Evolutionary conservation across 2,329 filamentous ascomycete genomes (phyloP), one percentile per base, ranked within the genome.

Genomic region (Monosporascus sp.): DNA sequence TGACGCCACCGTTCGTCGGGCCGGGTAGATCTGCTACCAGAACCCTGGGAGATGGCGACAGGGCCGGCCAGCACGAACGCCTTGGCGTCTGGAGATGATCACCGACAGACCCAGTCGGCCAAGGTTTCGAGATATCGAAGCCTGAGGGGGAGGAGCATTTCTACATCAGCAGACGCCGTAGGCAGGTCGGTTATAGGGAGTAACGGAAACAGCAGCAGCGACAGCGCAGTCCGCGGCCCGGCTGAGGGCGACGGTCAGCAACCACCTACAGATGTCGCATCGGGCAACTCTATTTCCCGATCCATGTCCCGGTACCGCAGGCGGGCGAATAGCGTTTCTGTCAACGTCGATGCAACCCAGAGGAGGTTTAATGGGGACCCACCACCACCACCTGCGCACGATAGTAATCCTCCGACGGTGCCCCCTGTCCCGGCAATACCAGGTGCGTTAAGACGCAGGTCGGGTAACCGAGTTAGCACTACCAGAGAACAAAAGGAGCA

Each of bases 241-340:
- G 11, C 11, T 34, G 31, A 14, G 31, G 11, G 43, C 22, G 43
- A 24, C 20, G n/a, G 41, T 44, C 41, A 26, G 41, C 41, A 38
- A 43, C 31, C 49, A 48, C 43, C 49, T 24, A 48, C 17, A 48
- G 56, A 48, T 31, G 45, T 58, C 46, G 37, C 56, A 54, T 54
- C 60, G n/a, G 57, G 56, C 27, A 67, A 61, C 55, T 61, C 62
- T 58, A 63, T 68, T 56, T 59, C 66, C 55, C 61, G 66, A 52
- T 67, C 66, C 52, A 69, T 68, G 67, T 69, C 67, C 61, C 65
- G 67, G 57, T 69, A 69, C 59, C 67, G 67, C 43, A 63, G 66
- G 38, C 63, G 62, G 38, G 54, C 61, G 37, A 53, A 61, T 58
- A 66, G 60, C 55, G 59, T 63, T 58, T 53, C 62, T 51, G 60